Evolutionary conservation across 202 grass and related monocot species (phyloP), one percentile per base, ranked within the genome.

Genomic region (Musa balbisiana): DNA sequence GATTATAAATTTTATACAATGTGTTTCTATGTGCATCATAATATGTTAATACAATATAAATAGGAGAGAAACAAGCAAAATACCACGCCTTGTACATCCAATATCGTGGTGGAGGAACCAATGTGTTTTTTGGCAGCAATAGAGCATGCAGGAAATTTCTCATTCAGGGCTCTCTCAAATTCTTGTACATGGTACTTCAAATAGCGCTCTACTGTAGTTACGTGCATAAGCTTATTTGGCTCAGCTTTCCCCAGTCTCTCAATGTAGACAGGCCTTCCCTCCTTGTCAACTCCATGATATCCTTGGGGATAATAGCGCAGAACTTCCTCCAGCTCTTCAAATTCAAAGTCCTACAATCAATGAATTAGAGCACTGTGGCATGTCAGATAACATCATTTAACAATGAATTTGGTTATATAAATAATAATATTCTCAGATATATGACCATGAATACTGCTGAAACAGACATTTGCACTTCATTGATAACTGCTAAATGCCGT

Each of bases 171-270:
- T 58, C 73, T 58, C 73, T 75, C 73, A 60, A 75, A 75, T 62
- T 75, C 73, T 59, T 75, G 73, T 6, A 75, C 73, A 58, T 75
- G 73, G 60, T 75, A 75, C 55, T 75, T 75, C n/a, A 75, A 49
- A 55, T 75, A 75, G 19, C 73, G 25, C 54, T 75, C 73, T 9
- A 75, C 25, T 11, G 73, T 75, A 13, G 73, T 75, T 43, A 75
- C 60, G 17, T 75, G 55, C 73, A 75, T 75, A 60, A 75, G 73
- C 55, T 75, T 75, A 59, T 75, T 75, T 60, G 73, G 73, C 73
- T 75, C 73, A n/a, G 43, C 73, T 54, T 59, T 75, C 9, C 73
- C 73, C 15, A 75, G 73, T 22, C 73, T 58, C 24, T 75, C 73
- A 49, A 75, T 75, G 26, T 75, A 75, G n/a, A 75, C 55, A 20